Base-by-base conservation (phyloP, 139 green algal species). In the Chlamydomonas incerta region DNA sequence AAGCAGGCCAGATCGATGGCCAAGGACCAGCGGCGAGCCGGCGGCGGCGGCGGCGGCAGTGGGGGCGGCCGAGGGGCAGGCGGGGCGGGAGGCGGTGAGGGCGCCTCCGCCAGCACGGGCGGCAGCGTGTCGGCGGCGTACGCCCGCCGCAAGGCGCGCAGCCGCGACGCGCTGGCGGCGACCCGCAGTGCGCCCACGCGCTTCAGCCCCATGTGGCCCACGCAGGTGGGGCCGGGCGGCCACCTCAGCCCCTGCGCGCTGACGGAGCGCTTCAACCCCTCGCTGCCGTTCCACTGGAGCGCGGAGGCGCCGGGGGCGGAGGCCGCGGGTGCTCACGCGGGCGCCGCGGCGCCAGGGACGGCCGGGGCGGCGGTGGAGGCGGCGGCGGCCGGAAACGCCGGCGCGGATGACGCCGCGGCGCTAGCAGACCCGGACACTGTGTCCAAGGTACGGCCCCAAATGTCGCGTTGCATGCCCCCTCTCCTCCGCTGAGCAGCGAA, bases 131-230 rank as follows among this genome's bases (percentile, higher is more conserved):
- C 41, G 41, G 8, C 41, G 41, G 41, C 41, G 41, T 50, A 50
- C 41, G 41, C 41, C 41, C 6, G 41, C 41, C 41, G 41, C 41
- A 50, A 31, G 18, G 28, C 26, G 26, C 26, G 62, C 62, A 18
- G 62, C 62, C 62, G 62, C 18, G 26, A 4, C 3, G 62, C 11
- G 13, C 26, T 33, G 11, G 62, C 62, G 62, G 26, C 62, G 11
- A 3, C 28, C 3, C 28, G 26, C 62, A 8, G 26, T 3, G 35
- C 69, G 69, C 72, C 47, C 2, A 2, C 65, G 72, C 46, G 13
- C n/a, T 81, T 60, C 74, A 55, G n/a, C 34, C 57, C 74, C 2
- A 11, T 85, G 6, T 85, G 79, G 79, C 79, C 79, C 47, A 85
- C 79, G 14, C 47, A 26, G 10, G 15, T 75, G 18, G 79, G 79